Base-by-base conservation (phyloP, 495 filamentous ascomycete genomes). In the Usnea hakonensis region DNA sequence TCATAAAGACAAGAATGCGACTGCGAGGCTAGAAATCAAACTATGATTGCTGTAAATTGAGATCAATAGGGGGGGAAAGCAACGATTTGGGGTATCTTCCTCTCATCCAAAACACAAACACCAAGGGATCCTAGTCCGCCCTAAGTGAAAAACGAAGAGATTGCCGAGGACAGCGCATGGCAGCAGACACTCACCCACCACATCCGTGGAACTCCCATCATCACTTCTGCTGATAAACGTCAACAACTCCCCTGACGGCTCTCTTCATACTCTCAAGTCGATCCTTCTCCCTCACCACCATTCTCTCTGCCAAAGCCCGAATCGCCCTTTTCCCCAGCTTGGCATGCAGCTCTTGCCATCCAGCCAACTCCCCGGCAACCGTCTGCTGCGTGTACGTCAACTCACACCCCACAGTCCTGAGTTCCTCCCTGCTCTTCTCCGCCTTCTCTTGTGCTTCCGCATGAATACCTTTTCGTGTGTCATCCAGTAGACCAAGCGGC, bases 381-480 rank as follows among this genome's bases (percentile, higher is more conserved):
- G 92, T 90, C 72, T 92, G 89, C 74, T 96, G 92, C 56, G 91
- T 96, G 71, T 95, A 97, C 38, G 89, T 76, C 23, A 99, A 73
- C 69, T 99, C 95, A 54, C 83, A 82, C 0, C 86, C 85, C 21
- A 96, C 71, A 30, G 77, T 78, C 38, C 83, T 78, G 11, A 88
- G 75, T 66, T 96, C 89, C 21, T 77, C 71, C 64, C 87, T 80
- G 17, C 79, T 80, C 30, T 83, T 81, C 52, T 79, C 78, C 32
- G 88, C 87, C 68, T 87, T 90, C 56, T 89, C 83, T 68, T 87
- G 85, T 36, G 87, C 85, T 37, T 96, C 92, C 46, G 89, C 85
- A 68, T 89, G 86, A 52, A 90, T 80, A 53, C 88, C 86, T 64
- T 87, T 85, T 23, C 93, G 82, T 9, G 94, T 90, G 61, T 97